Conservation (phyloP, 495 filamentous ascomycete species). For the Podospora pseudoanserina region DNA sequence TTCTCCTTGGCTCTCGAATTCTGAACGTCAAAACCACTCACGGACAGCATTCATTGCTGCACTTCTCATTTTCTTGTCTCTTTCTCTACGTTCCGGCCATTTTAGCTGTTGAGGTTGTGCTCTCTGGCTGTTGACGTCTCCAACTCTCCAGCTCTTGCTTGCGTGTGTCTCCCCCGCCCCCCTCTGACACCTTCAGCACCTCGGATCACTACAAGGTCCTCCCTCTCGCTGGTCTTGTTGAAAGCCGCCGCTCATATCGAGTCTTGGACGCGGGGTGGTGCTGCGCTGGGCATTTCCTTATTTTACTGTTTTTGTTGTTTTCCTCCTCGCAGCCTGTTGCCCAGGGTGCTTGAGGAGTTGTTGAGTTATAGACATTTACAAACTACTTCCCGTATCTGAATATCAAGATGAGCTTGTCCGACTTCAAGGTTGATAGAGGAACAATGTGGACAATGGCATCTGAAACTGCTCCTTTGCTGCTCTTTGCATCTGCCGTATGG, state of each 20-base stretch:
- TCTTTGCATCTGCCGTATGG: background rate
- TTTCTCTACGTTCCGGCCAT: background rate
- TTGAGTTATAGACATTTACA: conserved; percentile 8
- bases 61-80: background rate
- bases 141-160: background rate
- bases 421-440: background rate
- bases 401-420: background rate
- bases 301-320: conserved; percentile 3
- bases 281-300: background rate
- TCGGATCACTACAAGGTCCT: background rate
- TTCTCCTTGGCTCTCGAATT: conserved; percentile 11
- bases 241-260: conserved; percentile 2
- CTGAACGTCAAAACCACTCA: conserved; percentile 3
- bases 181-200: background rate
- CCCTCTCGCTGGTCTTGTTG: background rate
- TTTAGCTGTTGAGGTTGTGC: background rate
- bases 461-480: background rate
- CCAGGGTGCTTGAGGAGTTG: conserved; percentile 7
- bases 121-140: too few relatives aligned
- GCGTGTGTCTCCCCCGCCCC: background rate
- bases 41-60: background rate
- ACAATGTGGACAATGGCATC: conserved; percentile 3
- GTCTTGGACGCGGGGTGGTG: conserved; percentile 1
- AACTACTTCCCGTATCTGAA: conserved; percentile 3
- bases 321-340: conserved; percentile 1